Percentiles rank a stretch among this genome's conserved stretches.
Evolutionary conservation across 148 eudicot species (phyloP).

Genomic region (Vaccinium darrowii): DNA sequence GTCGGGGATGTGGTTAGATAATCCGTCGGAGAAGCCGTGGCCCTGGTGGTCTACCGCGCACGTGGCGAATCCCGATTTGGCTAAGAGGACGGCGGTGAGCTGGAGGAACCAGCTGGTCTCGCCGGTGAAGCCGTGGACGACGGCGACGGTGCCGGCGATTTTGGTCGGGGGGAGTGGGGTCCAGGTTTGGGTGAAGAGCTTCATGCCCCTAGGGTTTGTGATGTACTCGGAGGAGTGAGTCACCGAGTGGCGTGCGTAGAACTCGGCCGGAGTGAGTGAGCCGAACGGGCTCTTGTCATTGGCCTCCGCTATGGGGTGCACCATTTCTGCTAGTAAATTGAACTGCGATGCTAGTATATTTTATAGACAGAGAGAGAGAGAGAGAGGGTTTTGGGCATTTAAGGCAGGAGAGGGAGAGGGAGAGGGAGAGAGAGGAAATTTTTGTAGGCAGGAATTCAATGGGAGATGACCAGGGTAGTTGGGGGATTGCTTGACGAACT

Average conservation of each 20-base stretch:
- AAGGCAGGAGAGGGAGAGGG: background rate
- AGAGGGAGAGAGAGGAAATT: background rate
- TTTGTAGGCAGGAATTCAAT: background rate
- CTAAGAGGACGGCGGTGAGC: constrained; percentile 66
- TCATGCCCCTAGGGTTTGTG: constrained; percentile 65
- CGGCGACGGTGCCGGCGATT: constrained; percentile 43
- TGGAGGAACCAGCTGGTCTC: constrained; percentile 88
- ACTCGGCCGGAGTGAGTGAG: constrained; percentile 51
- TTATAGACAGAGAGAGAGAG: background rate
- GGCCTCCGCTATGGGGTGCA: constrained; percentile 78
- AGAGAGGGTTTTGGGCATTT: background rate
- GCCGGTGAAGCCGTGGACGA: constrained; percentile 95
- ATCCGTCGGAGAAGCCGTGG: constrained; percentile 88
- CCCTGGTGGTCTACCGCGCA: constrained; percentile 94
- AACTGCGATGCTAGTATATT: background rate
- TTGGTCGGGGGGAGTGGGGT: constrained; percentile 40
- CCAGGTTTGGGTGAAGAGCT: constrained; percentile 93
- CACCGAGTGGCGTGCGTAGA: constrained; percentile 77
- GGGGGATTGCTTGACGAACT: background rate
- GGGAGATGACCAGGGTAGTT: background rate
- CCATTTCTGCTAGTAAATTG: constrained; percentile 24
- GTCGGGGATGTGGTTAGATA: constrained; percentile 71
- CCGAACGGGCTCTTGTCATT: constrained; percentile 76
- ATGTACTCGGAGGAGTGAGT: constrained; percentile 68
- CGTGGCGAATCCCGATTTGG: constrained; percentile 71